Evolutionary conservation across 208 protist genomes (phyloP).

Genomic region (Trypanosoma theileri): DNA sequence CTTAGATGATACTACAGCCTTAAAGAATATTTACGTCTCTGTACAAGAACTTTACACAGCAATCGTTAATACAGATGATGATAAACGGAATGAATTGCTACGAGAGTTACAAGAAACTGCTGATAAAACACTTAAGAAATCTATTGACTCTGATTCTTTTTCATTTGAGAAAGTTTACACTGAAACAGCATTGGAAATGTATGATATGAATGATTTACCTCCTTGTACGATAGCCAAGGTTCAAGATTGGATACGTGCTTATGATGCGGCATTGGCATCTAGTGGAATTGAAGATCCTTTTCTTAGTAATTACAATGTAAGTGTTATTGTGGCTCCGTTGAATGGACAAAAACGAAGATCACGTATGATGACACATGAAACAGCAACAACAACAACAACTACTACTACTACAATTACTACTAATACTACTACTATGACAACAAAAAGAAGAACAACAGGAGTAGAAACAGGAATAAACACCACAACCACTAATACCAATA

Average conservation of each 20-base stretch:
- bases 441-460: background rate
- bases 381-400: background rate
- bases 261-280: constrained; percentile 1
- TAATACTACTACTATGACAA: no score
- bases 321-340: background rate
- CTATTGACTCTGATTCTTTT: background rate
- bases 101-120: constrained; percentile 2
- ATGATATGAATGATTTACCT: constrained; percentile 17
- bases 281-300: constrained; percentile 9
- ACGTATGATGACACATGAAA: background rate
- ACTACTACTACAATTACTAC: background rate
- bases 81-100: background rate
- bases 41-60: constrained; percentile 20
- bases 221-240: background rate
- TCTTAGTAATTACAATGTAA: background rate
- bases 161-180: background rate
- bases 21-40: constrained; percentile 14
- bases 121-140: background rate
- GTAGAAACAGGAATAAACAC: background rate
- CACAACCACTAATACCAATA: background rate
- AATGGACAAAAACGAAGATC: background rate
- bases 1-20: constrained; percentile 1
- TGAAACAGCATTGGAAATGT: background rate
- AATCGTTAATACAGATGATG: constrained; percentile 7
- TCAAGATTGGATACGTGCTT: constrained; percentile 7